phyloP scores from a whole-genome alignment of 768 basidiomycete species.

The Tulasnella sp. region DNA sequence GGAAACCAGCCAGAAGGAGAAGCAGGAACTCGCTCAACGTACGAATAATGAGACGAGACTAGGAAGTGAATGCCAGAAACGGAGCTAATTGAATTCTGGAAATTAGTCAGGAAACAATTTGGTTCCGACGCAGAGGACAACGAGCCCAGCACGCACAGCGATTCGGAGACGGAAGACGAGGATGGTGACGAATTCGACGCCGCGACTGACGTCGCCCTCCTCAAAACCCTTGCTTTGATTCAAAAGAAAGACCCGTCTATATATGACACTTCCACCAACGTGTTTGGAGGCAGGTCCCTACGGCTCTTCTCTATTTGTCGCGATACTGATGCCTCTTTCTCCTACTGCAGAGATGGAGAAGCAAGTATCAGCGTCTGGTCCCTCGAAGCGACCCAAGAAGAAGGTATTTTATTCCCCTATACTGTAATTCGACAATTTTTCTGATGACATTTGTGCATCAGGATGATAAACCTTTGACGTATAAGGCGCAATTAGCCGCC shows the following conservation, averaged over 20 bases:
- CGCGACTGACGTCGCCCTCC: constrained; percentile 87
- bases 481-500: constrained; percentile 68
- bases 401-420: constrained; percentile 43
- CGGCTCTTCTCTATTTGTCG: neutral
- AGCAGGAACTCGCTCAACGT: constrained; percentile 43
- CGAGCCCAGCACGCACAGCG: constrained; percentile 41
- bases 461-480: constrained; percentile 60
- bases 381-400: constrained; percentile 39
- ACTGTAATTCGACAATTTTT: neutral
- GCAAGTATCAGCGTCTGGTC: constrained; percentile 35
- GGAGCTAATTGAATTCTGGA: neutral
- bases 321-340: neutral
- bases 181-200: constrained; percentile 94
- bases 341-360: constrained; percentile 62
- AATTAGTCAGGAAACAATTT: constrained; percentile 81
- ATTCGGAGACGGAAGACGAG: constrained; percentile 86
- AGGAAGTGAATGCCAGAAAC: neutral
- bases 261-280: constrained; percentile 62
- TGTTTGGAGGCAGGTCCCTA: constrained; percentile 65
- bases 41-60: constrained; percentile 34
- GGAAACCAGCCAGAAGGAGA: constrained; percentile 44
- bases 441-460: neutral
- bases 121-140: constrained; percentile 43
- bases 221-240: constrained; percentile 83
- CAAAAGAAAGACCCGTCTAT: constrained; percentile 78